These are phyloP conservation scores for Paramyrothecium roridum DNA, from an alignment of 2,329 filamentous ascomycete species.

Conservation along the genomic window DNA sequence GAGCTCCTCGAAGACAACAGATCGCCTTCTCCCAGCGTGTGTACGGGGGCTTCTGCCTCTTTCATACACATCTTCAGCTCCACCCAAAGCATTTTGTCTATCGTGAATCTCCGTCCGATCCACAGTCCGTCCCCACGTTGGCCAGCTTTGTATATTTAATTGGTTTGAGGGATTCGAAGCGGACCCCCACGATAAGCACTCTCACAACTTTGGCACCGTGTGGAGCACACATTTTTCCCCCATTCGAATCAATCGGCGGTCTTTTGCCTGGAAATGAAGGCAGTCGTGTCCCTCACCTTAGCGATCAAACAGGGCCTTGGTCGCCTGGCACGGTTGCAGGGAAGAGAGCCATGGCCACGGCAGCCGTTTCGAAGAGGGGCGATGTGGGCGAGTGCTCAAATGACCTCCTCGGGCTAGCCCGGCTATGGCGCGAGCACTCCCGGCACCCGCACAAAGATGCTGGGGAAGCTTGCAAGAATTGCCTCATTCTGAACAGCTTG, in stretches of 20 bases:
- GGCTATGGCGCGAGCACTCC: constrained; percentile 20
- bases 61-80: not conserved
- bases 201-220: constrained; percentile 28
- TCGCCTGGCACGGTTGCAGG: too few relatives aligned
- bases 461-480: constrained; percentile 23
- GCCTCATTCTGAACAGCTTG: constrained; percentile 15
- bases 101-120: not conserved
- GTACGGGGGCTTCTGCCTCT: not conserved
- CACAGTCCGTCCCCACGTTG: not conserved
- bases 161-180: constrained; percentile 15
- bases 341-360: not conserved
- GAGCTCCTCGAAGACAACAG: not conserved
- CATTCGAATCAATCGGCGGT: constrained; percentile 7
- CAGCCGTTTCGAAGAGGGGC: constrained; percentile 2
- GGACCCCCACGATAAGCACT: constrained; percentile 14
- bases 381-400: constrained; percentile 13
- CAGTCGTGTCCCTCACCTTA: constrained; percentile 6
- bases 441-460: constrained; percentile 19
- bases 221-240: constrained; percentile 14
- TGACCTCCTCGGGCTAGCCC: constrained; percentile 11
- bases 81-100: not conserved
- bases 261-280: constrained; percentile 24
- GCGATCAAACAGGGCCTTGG: not conserved
- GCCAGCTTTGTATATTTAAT: constrained; percentile 10
- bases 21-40: not conserved